phyloP scores from a whole-genome alignment of 169 alveolate species.

The Condylostoma magnum region DNA sequence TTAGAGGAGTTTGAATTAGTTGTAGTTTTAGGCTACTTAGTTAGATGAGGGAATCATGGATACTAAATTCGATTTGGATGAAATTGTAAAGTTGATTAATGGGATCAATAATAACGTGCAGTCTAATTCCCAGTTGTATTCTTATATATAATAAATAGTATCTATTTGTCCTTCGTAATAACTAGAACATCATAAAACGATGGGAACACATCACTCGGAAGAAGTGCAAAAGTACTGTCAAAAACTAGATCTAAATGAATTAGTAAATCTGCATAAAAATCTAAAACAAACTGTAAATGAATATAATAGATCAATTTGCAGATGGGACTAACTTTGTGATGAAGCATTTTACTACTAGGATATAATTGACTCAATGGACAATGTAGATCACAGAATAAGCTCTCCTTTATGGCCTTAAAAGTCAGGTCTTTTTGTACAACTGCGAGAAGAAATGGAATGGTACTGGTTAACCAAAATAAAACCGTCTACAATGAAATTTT shows the following conservation, averaged over 20 bases:
- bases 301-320: not conserved
- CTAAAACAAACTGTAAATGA: slow-evolving; percentile 6
- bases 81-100: not conserved
- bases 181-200: slow-evolving; percentile 11
- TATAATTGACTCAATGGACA: not conserved
- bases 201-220: not conserved
- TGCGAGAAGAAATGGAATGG: not conserved
- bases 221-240: not conserved
- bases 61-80: slow-evolving; percentile 8
- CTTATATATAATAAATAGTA: not conserved
- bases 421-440: not conserved
- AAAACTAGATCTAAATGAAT: not conserved
- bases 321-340: not conserved
- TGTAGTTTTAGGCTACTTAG: not conserved
- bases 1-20: not conserved
- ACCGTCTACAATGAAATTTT: not conserved
- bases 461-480: slow-evolving; percentile 7
- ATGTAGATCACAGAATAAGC: not conserved
- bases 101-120: not conserved
- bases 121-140: not conserved
- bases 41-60: slow-evolving; percentile 2
- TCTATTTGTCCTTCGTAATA: not conserved
- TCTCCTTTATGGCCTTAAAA: not conserved
- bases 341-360: slow-evolving; percentile 12
- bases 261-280: not conserved